phyloP scores from a whole-genome alignment of 768 basidiomycete genomes.

The Lentinula lateritia region DNA sequence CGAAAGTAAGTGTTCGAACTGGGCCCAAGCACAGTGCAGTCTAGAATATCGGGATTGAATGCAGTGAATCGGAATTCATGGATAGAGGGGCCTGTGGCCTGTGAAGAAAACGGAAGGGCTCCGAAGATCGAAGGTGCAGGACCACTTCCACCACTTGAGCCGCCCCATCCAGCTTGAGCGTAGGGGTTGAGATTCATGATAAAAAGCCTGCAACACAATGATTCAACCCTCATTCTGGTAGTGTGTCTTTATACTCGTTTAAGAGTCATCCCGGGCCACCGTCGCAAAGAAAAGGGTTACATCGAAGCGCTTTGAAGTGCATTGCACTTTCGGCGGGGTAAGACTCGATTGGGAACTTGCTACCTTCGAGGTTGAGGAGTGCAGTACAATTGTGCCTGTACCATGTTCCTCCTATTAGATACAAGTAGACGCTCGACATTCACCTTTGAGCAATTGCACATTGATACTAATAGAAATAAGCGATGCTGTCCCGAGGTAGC shows the following conservation, averaged over 20 bases:
- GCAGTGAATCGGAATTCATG: conserved; percentile 34
- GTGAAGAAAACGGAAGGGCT: conserved; percentile 30
- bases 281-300: not conserved
- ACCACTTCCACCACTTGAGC: not conserved
- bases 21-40: conserved; percentile 39
- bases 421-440: not conserved
- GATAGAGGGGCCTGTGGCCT: conserved; percentile 17
- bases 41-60: conserved; percentile 34
- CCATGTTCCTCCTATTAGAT: not conserved
- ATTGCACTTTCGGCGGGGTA: not conserved
- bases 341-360: not conserved
- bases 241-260: not conserved
- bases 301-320: not conserved
- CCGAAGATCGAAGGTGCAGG: conserved; percentile 35
- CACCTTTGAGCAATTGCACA: not conserved
- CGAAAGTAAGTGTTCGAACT: conserved; percentile 33
- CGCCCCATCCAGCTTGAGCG: conserved; percentile 7
- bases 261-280: not conserved
- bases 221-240: not conserved
- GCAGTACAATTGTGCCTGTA: not conserved
- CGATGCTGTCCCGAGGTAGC: not conserved
- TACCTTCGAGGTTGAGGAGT: not conserved
- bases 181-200: conserved; percentile 8
- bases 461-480: not conserved
- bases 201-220: not conserved